These are phyloP conservation scores for Talaromyces proteolyticus DNA, from an alignment of 495 filamentous ascomycete species.

Conservation along the genomic window DNA sequence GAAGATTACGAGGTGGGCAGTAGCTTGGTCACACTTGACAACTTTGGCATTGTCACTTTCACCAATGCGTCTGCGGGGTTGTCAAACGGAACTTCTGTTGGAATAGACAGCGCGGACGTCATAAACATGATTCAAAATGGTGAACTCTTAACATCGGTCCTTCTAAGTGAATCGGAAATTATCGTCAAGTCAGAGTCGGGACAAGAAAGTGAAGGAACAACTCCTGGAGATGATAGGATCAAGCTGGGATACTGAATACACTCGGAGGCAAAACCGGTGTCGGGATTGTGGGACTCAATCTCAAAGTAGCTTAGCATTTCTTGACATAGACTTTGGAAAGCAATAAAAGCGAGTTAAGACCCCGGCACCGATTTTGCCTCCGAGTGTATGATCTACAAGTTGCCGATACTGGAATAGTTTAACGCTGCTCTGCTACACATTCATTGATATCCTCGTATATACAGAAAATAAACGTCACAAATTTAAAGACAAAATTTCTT, in stretches of 20 bases:
- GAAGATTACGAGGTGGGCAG: slow-evolving; percentile 51
- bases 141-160: not conserved
- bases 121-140: not conserved
- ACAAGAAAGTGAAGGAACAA: not conserved
- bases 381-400: too few species aligned
- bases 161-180: not conserved
- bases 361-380: too few species aligned
- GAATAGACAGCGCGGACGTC: not conserved
- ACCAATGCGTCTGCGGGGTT: slow-evolving; percentile 28
- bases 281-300: too few species aligned
- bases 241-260: too few species aligned
- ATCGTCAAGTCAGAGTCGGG: not conserved
- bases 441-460: too few species aligned
- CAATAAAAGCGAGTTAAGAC: too few species aligned
- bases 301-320: too few species aligned
- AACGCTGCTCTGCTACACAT: too few species aligned
- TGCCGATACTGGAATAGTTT: too few species aligned
- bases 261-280: too few species aligned
- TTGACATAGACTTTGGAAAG: too few species aligned
- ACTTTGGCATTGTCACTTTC: slow-evolving; percentile 48
- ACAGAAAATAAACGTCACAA: not conserved
- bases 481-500: not conserved
- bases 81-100: not conserved
- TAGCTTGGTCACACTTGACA: slow-evolving; percentile 43
- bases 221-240: not conserved